Evolutionary conservation across 2,329 filamentous ascomycete genomes (phyloP).

Genomic region (Stylonectria norvegica): DNA sequence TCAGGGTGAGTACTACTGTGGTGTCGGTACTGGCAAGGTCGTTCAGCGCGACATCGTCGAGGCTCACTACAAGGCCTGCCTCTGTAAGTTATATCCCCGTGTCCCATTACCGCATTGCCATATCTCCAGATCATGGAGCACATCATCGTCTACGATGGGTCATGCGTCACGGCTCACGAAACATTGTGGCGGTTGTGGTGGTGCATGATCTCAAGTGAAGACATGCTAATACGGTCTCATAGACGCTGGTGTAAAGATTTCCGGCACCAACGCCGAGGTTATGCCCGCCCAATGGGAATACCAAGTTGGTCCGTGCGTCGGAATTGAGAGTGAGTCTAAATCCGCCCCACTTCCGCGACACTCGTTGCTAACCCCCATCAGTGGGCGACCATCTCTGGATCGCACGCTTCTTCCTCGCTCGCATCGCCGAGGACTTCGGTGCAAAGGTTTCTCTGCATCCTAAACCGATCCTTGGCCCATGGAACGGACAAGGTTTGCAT

Average conservation of each 20-base stretch:
- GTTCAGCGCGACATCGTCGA: conserved; percentile 98
- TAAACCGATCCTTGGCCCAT: conserved; percentile 88
- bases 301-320: conserved; percentile 87
- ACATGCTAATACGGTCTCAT: too few species aligned
- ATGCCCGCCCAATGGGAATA: conserved; percentile 98
- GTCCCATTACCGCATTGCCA: too few species aligned
- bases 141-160: too few species aligned
- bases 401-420: conserved; percentile 74
- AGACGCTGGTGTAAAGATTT: conserved; percentile 84
- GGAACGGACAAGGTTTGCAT: conserved; percentile 95
- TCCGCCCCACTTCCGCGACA: background rate
- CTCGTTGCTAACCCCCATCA: conserved; percentile 33
- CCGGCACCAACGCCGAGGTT: conserved; percentile 97
- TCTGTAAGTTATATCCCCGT: conserved; percentile 56
- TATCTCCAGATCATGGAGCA: too few species aligned
- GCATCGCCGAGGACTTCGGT: conserved; percentile 93
- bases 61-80: conserved; percentile 57
- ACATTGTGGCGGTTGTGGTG: too few species aligned
- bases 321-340: conserved; percentile 68
- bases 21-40: conserved; percentile 95
- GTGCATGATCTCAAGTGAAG: too few species aligned
- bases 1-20: conserved; percentile 60
- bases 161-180: too few species aligned
- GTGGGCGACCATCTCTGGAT: conserved; percentile 98
- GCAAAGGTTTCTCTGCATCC: conserved; percentile 93